phyloP scores from a whole-genome alignment of 495 filamentous ascomycete genomes.

The Penicillium alfredii region DNA sequence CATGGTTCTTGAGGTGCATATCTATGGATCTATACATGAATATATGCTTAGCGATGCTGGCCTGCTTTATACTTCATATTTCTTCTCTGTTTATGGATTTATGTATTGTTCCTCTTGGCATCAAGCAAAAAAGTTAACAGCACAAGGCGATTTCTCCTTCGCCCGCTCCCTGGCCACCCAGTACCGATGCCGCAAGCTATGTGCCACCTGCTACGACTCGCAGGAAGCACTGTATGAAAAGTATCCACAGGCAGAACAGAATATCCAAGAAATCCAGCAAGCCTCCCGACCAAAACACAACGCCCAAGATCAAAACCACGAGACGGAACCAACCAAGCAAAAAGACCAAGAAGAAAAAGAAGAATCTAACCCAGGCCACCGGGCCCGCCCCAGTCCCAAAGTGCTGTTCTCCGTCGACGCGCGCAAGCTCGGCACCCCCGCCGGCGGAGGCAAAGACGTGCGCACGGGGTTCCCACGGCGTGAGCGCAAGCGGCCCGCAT shows the following conservation, averaged over 20 bases:
- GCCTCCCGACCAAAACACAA: too few species aligned
- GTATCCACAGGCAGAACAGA: conserved; percentile 66
- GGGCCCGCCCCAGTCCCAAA: conserved; percentile 18
- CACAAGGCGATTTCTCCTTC: conserved; percentile 76
- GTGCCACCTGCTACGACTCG: conserved; percentile 58
- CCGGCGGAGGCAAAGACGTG: conserved; percentile 39
- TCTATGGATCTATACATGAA: too few species aligned
- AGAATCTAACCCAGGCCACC: neutral
- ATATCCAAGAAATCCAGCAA: conserved; percentile 49
- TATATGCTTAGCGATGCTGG: too few species aligned
- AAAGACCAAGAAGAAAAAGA: conserved; percentile 12
- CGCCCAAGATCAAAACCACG: too few species aligned
- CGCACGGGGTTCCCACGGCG: conserved; percentile 26
- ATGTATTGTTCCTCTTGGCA: neutral
- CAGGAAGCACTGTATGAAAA: conserved; percentile 52
- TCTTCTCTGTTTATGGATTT: neutral
- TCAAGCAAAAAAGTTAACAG: conserved; percentile 9
- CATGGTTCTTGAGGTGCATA: too few species aligned
- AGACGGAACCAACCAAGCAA: conserved; percentile 4
- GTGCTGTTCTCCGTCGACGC: conserved; percentile 73
- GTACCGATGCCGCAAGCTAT: conserved; percentile 62
- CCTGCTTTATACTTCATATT: too few species aligned
- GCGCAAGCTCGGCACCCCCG: conserved; percentile 52
- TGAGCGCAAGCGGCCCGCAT: conserved; percentile 29
- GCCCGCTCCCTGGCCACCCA: conserved; percentile 64